Evolutionary conservation across 2,329 filamentous ascomycete genomes (phyloP), one percentile per base, ranked within the genome.

Genomic region (Cryphonectria radicalis): DNA sequence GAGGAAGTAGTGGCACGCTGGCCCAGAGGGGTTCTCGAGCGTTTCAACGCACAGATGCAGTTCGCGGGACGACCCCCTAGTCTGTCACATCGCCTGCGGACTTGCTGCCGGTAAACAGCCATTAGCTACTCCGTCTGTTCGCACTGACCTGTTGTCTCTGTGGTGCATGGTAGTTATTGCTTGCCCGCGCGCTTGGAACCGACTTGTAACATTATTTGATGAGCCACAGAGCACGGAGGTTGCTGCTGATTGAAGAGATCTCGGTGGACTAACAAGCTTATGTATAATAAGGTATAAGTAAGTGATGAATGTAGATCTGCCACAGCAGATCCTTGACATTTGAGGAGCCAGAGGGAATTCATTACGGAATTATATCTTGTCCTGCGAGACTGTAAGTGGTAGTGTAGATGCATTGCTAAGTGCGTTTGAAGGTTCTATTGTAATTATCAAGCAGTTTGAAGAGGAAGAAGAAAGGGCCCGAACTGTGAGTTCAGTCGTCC

Each of bases 41-140:
- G 63, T 65, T 65, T 65, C 63, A 65, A 37, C 63, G 63, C 63
- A 65, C 63, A 28, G 43, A 65, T 65, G 42, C 32, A 65, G 63
- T 65, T 65, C 63, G 63, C 63, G 63, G 62, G 11, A 35, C 7
- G 43, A 42, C 63, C 63, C 63, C 63, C 63, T 65, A 37, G 43
- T 28, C 43, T 65, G 63, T 65, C 63, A 53, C 63, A 50, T 32
- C 63, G 63, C 22, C 40, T 25, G 22, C 59, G 35, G 59, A 40
- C 59, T 13, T 17, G 55, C 17, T 50, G 28, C 55, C 25, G 28
- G 17, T 28, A 32, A 32, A 25, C 55, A 25, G 55, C 55, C 55
- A 57, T 50, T 50, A 50, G 46, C 46, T 50, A 19, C 46, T 50
- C 46, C 22, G n/a, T 50, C 55, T 35, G 25, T n/a, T 40, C n/a